phyloP scores from a whole-genome alignment of 116 monocot species.

The Zostera marina region DNA sequence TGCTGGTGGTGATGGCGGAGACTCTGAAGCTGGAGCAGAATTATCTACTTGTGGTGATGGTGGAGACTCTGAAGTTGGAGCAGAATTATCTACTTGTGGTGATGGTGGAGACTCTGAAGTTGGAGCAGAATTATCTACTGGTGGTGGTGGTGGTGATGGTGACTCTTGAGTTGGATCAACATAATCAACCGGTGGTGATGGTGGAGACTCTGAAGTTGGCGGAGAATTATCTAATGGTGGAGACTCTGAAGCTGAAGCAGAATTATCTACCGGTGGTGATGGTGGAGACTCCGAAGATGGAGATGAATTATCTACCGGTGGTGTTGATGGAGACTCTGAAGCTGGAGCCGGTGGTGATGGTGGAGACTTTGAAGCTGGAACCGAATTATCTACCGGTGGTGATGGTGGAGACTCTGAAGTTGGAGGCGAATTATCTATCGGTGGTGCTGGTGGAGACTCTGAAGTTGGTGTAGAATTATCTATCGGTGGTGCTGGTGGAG shows the following conservation, averaged over 20 bases:
- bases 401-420: not conserved
- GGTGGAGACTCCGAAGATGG: slow-evolving; percentile 4
- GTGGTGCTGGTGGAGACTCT: not conserved
- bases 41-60: not conserved
- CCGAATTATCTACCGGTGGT: not conserved
- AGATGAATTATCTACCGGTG: not conserved
- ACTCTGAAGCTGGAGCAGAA: not conserved
- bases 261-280: not conserved
- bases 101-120: slow-evolving; percentile 1
- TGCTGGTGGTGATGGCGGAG: not conserved
- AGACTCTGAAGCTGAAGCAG: not conserved
- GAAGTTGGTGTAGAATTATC: not conserved
- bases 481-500: not conserved
- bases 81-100: not conserved
- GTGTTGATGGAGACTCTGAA: not conserved
- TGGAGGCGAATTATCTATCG: not conserved
- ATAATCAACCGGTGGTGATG: no score
- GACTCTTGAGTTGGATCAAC: not conserved
- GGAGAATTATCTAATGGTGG: not conserved
- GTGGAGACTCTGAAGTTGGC: not conserved
- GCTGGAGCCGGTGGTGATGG: slow-evolving; percentile 1
- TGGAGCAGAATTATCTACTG: not conserved
- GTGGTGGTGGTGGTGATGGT: slow-evolving; percentile 5
- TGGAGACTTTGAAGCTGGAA: not conserved
- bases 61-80: not conserved